Base-by-base conservation (phyloP, 2,329 filamentous ascomycete species). In the Phyllosticta capitalensis region DNA sequence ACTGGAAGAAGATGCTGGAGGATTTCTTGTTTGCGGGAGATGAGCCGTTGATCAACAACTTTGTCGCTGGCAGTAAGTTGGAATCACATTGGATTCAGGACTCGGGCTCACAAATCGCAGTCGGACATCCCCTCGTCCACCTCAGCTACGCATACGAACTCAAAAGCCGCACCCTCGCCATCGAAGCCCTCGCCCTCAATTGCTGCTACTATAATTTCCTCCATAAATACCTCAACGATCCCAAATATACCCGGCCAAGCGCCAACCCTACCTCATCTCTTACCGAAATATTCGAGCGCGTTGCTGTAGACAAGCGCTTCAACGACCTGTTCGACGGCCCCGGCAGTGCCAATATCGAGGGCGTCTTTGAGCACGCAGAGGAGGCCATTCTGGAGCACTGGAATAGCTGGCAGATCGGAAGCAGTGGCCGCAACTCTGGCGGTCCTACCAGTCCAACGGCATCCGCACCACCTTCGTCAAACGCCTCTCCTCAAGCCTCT, bases 141-240 rank as follows among this genome's bases (percentile, higher is more conserved):
- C 81, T 99, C 2, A 92, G 85, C n/a, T 96, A 95, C 70, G 94
- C 91, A 9, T 92, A 88, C 69, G 92, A 99, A 76, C 80, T 97
- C 66, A 83, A 89, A 63, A 94, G 83, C 65, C 88, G 87, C 61
- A 92, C 95, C 64, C 71, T 97, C 20, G 92, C 86, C 54, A 94
- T 96, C 74, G 94, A 99, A 76, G 89, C 91, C 0, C 80, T 99
- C 0, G 85, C 83, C 0, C 78, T 96, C 62, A 79, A 85, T 0
- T 74, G 82, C 19, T 82, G 81, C 61, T 83, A 80, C 68, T 83
- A 85, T 69, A 77, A 76, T 63, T 73, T 76, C 53, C 75, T 81
- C 55, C 81, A 84, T 67, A 81, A 81, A 62, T 84, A 83, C 64
- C 68, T 89, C n/a, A 89, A 94, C 69, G 81, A 92, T 61, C 75